phyloP scores from a whole-genome alignment of 73 alveolate species.

The Blepharisma japonicum region DNA sequence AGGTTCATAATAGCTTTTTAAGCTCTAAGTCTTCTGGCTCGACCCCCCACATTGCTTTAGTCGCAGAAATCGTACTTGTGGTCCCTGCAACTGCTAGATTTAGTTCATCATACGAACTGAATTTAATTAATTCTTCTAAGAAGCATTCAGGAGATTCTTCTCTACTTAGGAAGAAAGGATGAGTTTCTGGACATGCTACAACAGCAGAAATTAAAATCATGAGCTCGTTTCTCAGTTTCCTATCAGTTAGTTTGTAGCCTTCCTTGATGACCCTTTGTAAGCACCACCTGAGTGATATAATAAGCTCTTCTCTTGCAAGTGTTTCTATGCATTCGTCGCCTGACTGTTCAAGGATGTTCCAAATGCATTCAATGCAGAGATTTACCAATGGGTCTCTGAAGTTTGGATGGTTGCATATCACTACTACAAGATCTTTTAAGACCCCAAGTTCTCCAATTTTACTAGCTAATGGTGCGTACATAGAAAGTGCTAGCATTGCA shows the following conservation, averaged over 20 bases:
- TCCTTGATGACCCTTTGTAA: slow-evolving; percentile 85
- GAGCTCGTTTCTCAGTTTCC: slow-evolving; percentile 92
- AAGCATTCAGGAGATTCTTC: slow-evolving; percentile 65
- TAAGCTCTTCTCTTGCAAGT: slow-evolving; percentile 89
- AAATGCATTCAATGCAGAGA: slow-evolving; percentile 89
- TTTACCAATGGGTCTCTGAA: slow-evolving; percentile 91
- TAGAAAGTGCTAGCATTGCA: slow-evolving; percentile 65
- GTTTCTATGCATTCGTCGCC: slow-evolving; percentile 84
- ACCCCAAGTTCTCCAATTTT: slow-evolving; percentile 91
- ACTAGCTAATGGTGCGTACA: slow-evolving; percentile 77
- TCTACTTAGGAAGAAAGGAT: slow-evolving; percentile 80
- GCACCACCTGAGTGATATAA: slow-evolving; percentile 76
- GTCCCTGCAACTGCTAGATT: slow-evolving; percentile 61
- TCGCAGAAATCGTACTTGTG: slow-evolving; percentile 54
- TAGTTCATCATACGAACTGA: slow-evolving; percentile 92
- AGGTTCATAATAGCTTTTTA: slow-evolving; percentile 90
- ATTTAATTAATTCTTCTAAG: slow-evolving; percentile 78
- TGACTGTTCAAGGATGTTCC: slow-evolving; percentile 96
- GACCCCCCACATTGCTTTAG: slow-evolving; percentile 82
- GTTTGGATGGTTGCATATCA: slow-evolving; percentile 81
- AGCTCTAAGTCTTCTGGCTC: slow-evolving; percentile 96
- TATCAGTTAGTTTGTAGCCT: slow-evolving; percentile 93
- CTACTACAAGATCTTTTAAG: slow-evolving; percentile 83
- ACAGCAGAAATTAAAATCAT: slow-evolving; percentile 84
- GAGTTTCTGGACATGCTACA: slow-evolving; percentile 81